Conservation (phyloP, 1,284 basidiomycete species). For the Pholiota adiposa region DNA sequence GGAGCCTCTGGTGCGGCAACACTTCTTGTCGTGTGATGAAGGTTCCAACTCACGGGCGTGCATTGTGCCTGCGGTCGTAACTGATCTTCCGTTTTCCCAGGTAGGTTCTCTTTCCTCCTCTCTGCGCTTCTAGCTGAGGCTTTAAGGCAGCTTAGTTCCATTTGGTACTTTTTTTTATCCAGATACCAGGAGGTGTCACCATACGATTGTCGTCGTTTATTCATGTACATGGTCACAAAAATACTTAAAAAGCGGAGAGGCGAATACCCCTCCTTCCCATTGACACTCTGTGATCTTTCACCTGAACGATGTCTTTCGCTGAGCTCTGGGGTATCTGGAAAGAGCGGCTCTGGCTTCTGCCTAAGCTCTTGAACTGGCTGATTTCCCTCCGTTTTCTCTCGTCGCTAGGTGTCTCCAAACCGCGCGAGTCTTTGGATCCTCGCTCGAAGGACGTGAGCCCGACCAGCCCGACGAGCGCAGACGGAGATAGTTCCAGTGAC, state of each 20-base stretch:
- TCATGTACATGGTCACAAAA: not conserved
- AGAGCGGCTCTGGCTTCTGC: not conserved
- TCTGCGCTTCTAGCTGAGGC: not conserved
- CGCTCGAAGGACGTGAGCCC: not conserved
- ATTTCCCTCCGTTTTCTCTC: constrained; percentile 1
- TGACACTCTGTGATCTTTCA: not conserved
- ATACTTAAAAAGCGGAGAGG: not conserved
- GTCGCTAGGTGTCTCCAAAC: constrained; percentile 25
- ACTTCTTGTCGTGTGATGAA: not conserved
- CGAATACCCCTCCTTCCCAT: not conserved
- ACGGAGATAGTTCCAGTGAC: not conserved
- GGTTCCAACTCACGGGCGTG: not conserved
- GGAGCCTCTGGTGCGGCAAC: not conserved
- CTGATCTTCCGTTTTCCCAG: not conserved
- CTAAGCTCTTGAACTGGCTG: not conserved
- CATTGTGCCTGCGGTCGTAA: not conserved
- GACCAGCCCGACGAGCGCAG: not conserved
- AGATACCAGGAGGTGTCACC: not conserved
- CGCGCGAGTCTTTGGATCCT: constrained; percentile 34
- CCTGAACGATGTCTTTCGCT: not conserved
- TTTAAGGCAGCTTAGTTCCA: not conserved
- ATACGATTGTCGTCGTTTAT: not conserved
- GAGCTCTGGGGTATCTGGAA: constrained; percentile 5
- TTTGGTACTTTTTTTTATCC: not conserved
- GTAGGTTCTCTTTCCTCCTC: not conserved